phyloP scores from a whole-genome alignment of 2,329 filamentous ascomycete genomes.

The Emergomyces pasteurianus region DNA sequence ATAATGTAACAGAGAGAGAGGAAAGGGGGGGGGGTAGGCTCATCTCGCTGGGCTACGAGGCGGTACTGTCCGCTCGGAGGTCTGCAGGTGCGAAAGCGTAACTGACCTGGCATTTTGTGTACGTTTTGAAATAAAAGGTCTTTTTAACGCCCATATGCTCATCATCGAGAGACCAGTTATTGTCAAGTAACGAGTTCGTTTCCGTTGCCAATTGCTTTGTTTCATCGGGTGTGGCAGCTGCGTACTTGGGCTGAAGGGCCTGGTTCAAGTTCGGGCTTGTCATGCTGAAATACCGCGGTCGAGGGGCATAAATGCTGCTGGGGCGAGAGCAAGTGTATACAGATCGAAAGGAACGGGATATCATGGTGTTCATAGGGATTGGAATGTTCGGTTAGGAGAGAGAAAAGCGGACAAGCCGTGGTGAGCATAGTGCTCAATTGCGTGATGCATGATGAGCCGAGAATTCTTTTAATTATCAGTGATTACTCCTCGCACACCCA shows the following conservation, averaged over 20 bases:
- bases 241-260: neutral
- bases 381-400: neutral
- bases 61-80: neutral
- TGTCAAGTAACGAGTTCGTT: slow-evolving; percentile 16
- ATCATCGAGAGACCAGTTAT: slow-evolving; percentile 24
- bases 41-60: too few species aligned
- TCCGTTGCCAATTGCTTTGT: slow-evolving; percentile 4
- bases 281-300: neutral
- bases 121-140: slow-evolving; percentile 28
- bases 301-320: neutral
- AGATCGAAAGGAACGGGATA: neutral
- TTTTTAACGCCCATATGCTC: slow-evolving; percentile 25
- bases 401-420: neutral
- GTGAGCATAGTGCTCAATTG: too few species aligned
- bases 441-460: neutral
- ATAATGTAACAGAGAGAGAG: too few species aligned
- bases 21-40: too few species aligned
- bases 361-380: neutral
- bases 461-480: neutral
- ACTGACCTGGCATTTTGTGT: slow-evolving; percentile 28
- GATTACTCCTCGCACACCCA: too few species aligned
- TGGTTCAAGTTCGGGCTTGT: neutral
- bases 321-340: neutral
- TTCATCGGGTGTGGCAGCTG: neutral
- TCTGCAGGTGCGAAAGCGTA: neutral